Base-by-base conservation (phyloP, 2,329 filamentous ascomycete genomes). In the Nemania serpens region DNA sequence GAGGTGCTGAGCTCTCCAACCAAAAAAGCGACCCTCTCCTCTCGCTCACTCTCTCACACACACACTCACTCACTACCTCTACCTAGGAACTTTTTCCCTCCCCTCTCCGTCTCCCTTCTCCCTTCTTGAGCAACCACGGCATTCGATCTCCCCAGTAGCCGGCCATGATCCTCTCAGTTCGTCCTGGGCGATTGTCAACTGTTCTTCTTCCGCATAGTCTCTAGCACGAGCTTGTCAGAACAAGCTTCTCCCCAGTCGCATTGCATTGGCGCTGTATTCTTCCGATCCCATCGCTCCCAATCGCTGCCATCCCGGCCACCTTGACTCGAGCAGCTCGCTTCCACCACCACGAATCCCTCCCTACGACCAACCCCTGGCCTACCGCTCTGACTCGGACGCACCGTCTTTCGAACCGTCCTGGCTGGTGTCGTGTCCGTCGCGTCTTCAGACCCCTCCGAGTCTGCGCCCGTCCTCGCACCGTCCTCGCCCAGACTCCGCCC, bases 161-260 rank as follows among this genome's bases (percentile, higher is more conserved):
- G 66, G 69, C 68, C 70, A 73, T 73, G 70, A 64, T 68, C 70
- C 60, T 59, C 64, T 52, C 58, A 42, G 55, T 33, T 37, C 49
- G 51, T 37, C 49, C 62, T 48, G 52, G 67, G 63, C 63, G 64
- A 71, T 62, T 65, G 61, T 66, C 39, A 50, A 67, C 61, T 70
- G 64, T 68, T 69, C 66, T 69, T 67, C 63, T 64, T 67, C 63
- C 64, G 66, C 67, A 67, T 72, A 66, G 70, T 70, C 68, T 71
- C 64, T 70, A 68, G 70, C 75, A 72, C 65, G 62, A 55, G 62
- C 67, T 29, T 29, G 25, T 7, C 25, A 29, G 25, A 29, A 29
- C 25, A 62, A 63, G 64, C 64, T 55, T 48, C 64, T 51, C 51
- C 50, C 52, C 59, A 63, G 63, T 68, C 67, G 64, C 71, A 70